Conservation (phyloP, 2,329 filamentous ascomycete species). For the Passalora sequoiae region DNA sequence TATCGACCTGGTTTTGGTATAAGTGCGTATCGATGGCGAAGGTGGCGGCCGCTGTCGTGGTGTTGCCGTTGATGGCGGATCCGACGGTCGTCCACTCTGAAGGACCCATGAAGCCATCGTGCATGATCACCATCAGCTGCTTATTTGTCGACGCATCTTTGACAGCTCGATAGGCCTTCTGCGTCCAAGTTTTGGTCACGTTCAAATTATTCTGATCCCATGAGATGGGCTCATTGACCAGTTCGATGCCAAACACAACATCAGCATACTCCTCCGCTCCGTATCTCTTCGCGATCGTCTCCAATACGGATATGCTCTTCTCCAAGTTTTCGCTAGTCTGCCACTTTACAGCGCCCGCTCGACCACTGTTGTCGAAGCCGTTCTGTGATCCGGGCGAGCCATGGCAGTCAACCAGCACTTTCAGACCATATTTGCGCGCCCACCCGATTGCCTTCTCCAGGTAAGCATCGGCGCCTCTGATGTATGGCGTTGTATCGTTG, state of each 20-base stretch:
- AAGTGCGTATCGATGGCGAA: slow-evolving; percentile 44
- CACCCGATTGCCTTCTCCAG: slow-evolving; percentile 47
- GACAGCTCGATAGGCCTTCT: slow-evolving; percentile 34
- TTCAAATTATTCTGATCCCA: slow-evolving; percentile 35
- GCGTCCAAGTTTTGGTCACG: slow-evolving; percentile 34
- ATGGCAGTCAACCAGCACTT: slow-evolving; percentile 50
- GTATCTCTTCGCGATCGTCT: slow-evolving; percentile 39
- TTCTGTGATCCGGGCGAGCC: slow-evolving; percentile 49
- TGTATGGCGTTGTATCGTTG: slow-evolving; percentile 41
- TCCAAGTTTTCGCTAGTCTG: slow-evolving; percentile 31
- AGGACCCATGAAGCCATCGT: slow-evolving; percentile 36
- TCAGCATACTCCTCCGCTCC: slow-evolving; percentile 36
- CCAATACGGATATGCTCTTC: slow-evolving; percentile 36
- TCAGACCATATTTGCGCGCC: slow-evolving; percentile 42
- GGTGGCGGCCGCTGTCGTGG: slow-evolving; percentile 20
- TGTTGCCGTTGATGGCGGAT: slow-evolving; percentile 25
- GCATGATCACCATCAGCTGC: slow-evolving; percentile 37
- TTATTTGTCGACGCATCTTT: slow-evolving; percentile 30
- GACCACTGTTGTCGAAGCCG: slow-evolving; percentile 41
- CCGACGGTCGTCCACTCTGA: slow-evolving; percentile 25
- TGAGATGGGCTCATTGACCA: slow-evolving; percentile 43
- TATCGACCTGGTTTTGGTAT: slow-evolving; percentile 41
- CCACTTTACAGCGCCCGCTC: slow-evolving; percentile 25
- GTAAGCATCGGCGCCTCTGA: slow-evolving; percentile 43
- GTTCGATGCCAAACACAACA: slow-evolving; percentile 41